Base-by-base conservation (phyloP, 1,284 basidiomycete species). In the Tremellales sp. region DNA sequence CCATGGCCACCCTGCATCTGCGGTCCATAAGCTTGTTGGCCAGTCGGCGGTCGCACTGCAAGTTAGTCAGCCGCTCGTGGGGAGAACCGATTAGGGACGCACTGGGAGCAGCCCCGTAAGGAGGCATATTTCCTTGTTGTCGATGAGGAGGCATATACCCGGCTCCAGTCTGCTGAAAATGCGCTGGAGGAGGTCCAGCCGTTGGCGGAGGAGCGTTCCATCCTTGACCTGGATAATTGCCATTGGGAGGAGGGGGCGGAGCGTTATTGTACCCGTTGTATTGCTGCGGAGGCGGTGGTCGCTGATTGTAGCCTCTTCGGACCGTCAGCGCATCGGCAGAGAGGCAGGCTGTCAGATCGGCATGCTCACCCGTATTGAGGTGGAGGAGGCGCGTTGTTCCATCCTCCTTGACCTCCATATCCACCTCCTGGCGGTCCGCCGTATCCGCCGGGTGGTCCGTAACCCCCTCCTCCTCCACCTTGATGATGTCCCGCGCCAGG, bases 11-110 rank as follows among this genome's bases (percentile, higher is more conserved):
- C 79, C 61, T 83, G 77, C 41, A 80, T 76, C 48, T 81, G 80
- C 10, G 84, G 82, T 0, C 85, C 84, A 60, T 86, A 88, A 57
- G 78, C 68, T 63, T 90, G 88, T 31, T 80, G 74, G 35, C 79
- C 76, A 6, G 75, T 67, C 8, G 65, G 64, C 10, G 67, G 63
- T 40, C 59, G 56, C 13, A 61, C 62, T 64, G 37, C 23, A 12
- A 24, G 19, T 27, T 43, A 22, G 25, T 40, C 3, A 46, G 42
- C 15, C 33, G 33, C 27, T 31, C 19, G 37, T 15, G 44, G 26
- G n/a, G 19, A 33, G 23, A 17, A 56, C 27, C 33, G 17, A 35
- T 24, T 22, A 4, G 21, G 21, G 23, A 8, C 15, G 23, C 59
- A 61, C 62, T 40, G 7, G 61, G 59, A 11, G 53, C 31, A 31